phyloP scores from a whole-genome alignment of 805 yeast genomes.

The Ascoidea asiatica region DNA sequence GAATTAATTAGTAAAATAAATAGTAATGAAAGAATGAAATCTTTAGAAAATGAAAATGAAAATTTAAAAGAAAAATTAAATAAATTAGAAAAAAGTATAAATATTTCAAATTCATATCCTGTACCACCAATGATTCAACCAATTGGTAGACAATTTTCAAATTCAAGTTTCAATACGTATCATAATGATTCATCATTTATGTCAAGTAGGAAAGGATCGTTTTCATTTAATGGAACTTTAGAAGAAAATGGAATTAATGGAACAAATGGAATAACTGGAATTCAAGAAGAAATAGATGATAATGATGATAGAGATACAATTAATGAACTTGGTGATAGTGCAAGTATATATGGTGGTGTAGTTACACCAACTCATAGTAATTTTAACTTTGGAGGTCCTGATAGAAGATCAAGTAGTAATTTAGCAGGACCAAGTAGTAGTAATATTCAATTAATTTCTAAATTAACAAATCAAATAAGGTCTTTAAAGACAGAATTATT shows the following conservation, averaged over 20 bases:
- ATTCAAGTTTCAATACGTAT: not conserved
- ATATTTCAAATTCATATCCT: too few relatives aligned
- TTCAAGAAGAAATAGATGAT: too few relatives aligned
- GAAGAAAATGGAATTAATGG: not conserved
- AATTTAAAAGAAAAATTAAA: conserved; percentile 1
- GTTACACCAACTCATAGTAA: too few relatives aligned
- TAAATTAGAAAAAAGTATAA: not conserved
- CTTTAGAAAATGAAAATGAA: not conserved
- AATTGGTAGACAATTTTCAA: not conserved
- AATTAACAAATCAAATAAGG: conserved; percentile 64
- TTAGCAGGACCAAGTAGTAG: conserved; percentile 14
- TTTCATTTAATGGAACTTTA: not conserved
- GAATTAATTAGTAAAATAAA: conserved; percentile 7
- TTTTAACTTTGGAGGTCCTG: not conserved
- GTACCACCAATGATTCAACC: not conserved
- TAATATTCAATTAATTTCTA: conserved; percentile 53
- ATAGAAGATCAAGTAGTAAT: conserved; percentile 3
- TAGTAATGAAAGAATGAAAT: conserved; percentile 11
- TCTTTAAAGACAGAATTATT: conserved; percentile 68
- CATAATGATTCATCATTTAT: too few relatives aligned
- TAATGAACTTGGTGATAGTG: not conserved
- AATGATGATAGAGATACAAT: conserved; percentile 6
- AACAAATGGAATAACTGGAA: conserved; percentile 16
- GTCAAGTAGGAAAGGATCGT: conserved; percentile 14
- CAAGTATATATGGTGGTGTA: too few relatives aligned